Conservation (phyloP, 768 basidiomycete genomes). For the Gymnopilus junonius region DNA sequence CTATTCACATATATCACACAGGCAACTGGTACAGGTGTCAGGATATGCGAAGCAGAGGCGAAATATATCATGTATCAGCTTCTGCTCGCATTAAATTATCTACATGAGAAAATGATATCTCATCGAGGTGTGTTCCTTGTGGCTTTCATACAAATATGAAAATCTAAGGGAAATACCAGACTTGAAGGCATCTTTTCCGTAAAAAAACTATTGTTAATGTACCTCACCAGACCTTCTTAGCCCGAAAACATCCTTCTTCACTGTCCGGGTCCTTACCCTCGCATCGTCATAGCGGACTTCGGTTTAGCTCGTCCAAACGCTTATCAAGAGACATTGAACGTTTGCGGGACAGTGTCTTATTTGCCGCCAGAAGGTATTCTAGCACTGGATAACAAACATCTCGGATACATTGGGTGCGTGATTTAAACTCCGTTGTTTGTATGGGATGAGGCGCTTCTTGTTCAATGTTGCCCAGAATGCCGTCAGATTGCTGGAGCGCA, state of each 20-base stretch:
- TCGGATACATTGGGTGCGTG: constrained; percentile 62
- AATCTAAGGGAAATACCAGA: constrained; percentile 39
- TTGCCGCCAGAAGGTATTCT: constrained; percentile 85
- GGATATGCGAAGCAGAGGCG: constrained; percentile 77
- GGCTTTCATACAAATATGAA: background rate
- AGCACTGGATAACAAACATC: constrained; percentile 73
- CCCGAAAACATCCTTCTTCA: constrained; percentile 85
- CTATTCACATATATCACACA: constrained; percentile 85
- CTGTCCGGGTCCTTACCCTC: constrained; percentile 83
- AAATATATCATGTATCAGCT: constrained; percentile 87
- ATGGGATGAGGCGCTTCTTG: background rate
- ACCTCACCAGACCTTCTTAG: constrained; percentile 34
- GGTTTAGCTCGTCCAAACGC: constrained; percentile 81
- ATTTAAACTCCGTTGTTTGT: background rate
- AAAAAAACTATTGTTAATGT: background rate
- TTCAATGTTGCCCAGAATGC: constrained; percentile 69
- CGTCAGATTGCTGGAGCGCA: constrained; percentile 90
- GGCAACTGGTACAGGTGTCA: constrained; percentile 50
- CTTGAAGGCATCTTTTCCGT: constrained; percentile 53
- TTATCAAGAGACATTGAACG: constrained; percentile 82
- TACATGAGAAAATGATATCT: constrained; percentile 74
- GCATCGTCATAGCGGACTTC: constrained; percentile 85
- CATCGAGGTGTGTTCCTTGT: constrained; percentile 64
- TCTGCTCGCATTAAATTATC: constrained; percentile 68
- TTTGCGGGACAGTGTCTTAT: constrained; percentile 88